Conservation (phyloP, 2,329 filamentous ascomycete species). For the Alternaria sp. region DNA sequence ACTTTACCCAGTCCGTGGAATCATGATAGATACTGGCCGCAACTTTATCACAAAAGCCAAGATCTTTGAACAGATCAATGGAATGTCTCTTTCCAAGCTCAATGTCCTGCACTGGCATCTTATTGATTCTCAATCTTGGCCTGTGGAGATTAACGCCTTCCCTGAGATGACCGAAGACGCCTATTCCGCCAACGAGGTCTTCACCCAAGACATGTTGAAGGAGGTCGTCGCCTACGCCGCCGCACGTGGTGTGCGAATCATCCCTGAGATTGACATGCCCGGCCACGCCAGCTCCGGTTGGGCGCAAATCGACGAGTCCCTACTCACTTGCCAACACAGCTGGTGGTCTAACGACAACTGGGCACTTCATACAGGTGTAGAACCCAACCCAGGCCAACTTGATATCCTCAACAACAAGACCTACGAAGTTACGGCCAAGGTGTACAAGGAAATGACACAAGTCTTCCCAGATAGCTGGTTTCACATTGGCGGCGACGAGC, state of each 20-base stretch:
- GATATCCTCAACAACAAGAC: constrained; percentile 65
- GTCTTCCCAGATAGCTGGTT: constrained; percentile 64
- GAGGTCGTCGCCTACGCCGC: constrained; percentile 60
- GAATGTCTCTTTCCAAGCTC: constrained; percentile 64
- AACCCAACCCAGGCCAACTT: constrained; percentile 65
- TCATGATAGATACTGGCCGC: constrained; percentile 64
- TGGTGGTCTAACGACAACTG: constrained; percentile 70
- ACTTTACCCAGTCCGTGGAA: constrained; percentile 62
- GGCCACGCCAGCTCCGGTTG: constrained; percentile 65
- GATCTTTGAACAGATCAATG: constrained; percentile 64
- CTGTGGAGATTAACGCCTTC: constrained; percentile 59
- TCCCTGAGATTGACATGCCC: constrained; percentile 71
- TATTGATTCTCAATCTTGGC: constrained; percentile 65
- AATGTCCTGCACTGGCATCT: constrained; percentile 67
- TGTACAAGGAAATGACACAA: constrained; percentile 62
- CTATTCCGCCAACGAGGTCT: constrained; percentile 60
- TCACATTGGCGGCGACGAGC: constrained; percentile 65
- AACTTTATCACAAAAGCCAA: constrained; percentile 63
- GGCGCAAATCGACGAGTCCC: constrained; percentile 64
- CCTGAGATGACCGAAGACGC: constrained; percentile 64
- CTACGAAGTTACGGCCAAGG: constrained; percentile 62
- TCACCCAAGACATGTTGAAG: constrained; percentile 54
- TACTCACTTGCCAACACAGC: constrained; percentile 64
- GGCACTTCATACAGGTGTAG: constrained; percentile 62
- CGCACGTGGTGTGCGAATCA: constrained; percentile 65